Evolutionary conservation across 2,329 filamentous ascomycete genomes (phyloP), one percentile per base, ranked within the genome.

Genomic region (Ceratocystis lukuohia): DNA sequence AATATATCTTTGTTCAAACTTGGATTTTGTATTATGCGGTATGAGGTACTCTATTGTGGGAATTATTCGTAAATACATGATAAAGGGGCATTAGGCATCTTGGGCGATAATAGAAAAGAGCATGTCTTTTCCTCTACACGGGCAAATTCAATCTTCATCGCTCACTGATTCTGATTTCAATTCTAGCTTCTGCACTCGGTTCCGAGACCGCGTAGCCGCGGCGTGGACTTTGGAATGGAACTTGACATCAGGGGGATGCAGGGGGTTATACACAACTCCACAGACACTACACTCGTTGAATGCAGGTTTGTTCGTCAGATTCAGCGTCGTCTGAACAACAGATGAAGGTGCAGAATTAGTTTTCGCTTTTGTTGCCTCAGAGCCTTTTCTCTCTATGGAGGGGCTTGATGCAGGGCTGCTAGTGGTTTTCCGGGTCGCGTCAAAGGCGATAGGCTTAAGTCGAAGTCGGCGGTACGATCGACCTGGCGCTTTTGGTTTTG

Each of bases 281-380:
- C 77, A 79, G 2, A 74, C 67, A 62, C 73, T 77, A 69, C 77
- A 79, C 65, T 79, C 77, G 1, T 76, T 74, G 67, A 79, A 79
- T 1, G 77, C 71, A 2, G 76, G 75, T 30, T 75, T 73, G 1
- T 74, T 72, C 0, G 77, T 78, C 1, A 79, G 71, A 44, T 79
- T 79, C n/a, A 79, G 72, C 1, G 77, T 79, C 1, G 76, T 79
- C 63, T 79, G 77, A 0, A 79, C 71, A 0, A 64, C 50, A 53
- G 44, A 50, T 28, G 53, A 33, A n/a, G 53, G 12, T 5, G 65
- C 22, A 45, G 53, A 65, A 44, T 17, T 46, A 46, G 61, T 61
- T 46, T 56, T 64, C 17, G 28, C 17, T 17, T 57, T 61, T 30
- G 5, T 20, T 37, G 48, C 48, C 17, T 8, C 15, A 4, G n/a